Conservation (phyloP, 495 filamentous ascomycete species). For the Letharia columbiana region DNA sequence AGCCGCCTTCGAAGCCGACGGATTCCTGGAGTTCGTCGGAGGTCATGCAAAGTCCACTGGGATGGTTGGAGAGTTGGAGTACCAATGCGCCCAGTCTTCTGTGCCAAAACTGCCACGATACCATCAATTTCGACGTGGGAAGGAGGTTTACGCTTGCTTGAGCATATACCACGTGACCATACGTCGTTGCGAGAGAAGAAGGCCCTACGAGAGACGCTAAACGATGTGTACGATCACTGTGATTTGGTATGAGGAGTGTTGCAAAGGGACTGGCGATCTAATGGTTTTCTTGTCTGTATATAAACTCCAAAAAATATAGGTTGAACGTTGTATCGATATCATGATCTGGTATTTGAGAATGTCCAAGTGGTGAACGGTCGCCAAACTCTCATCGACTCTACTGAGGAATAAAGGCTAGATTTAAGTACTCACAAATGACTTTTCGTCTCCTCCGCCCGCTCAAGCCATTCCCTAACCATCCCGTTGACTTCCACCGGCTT, state of each 20-base stretch:
- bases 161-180: neutral
- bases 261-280: neutral
- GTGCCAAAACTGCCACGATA: slow-evolving; percentile 20
- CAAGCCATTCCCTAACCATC: slow-evolving; percentile 41
- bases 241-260: neutral
- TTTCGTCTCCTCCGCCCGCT: slow-evolving; percentile 30
- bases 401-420: neutral
- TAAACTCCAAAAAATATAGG: neutral
- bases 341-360: neutral
- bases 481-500: slow-evolving; percentile 49
- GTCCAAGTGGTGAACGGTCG: neutral
- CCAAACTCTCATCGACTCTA: neutral
- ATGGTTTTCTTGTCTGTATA: neutral
- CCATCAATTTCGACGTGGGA: neutral
- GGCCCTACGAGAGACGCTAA: neutral
- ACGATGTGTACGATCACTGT: neutral
- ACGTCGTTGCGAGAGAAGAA: neutral
- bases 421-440: neutral
- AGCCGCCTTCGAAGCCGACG: neutral
- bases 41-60: slow-evolving; percentile 8
- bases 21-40: slow-evolving; percentile 1
- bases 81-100: slow-evolving; percentile 11
- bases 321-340: neutral
- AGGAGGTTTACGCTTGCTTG: slow-evolving; percentile 16
- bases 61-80: slow-evolving; percentile 21